Conservation (phyloP, 345 rosid genomes). For the Cochlearia excelsa region DNA sequence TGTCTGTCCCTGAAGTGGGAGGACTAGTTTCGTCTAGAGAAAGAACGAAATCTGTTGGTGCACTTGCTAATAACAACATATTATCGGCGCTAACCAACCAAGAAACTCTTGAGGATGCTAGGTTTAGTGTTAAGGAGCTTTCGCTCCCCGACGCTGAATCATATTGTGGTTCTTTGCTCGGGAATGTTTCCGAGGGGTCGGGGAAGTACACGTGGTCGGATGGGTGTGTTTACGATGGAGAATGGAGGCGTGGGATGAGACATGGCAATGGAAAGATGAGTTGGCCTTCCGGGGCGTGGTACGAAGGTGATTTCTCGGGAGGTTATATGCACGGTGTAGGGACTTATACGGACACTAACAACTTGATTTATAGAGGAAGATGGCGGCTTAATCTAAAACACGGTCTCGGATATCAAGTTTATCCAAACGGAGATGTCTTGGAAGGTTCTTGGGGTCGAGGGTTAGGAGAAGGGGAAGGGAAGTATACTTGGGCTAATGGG, state of each 20-base stretch:
- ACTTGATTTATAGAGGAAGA: conserved; percentile 69
- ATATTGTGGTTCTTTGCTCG: conserved; percentile 72
- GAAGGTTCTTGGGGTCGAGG: conserved; percentile 96
- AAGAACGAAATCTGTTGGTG: conserved; percentile 74
- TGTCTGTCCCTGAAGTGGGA: conserved; percentile 68
- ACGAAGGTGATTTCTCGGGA: conserved; percentile 87
- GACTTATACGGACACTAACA: conserved; percentile 49
- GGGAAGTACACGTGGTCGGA: conserved; percentile 86
- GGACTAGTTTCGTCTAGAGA: conserved; percentile 52
- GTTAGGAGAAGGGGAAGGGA: conserved; percentile 83
- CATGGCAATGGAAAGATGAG: conserved; percentile 72
- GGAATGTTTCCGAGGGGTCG: conserved; percentile 69
- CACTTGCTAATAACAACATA: conserved; percentile 41
- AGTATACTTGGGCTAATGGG: conserved; percentile 85
- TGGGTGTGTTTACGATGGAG: conserved; percentile 74
- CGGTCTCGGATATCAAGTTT: conserved; percentile 82
- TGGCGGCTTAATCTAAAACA: conserved; percentile 91
- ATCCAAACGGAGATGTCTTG: conserved; percentile 71
- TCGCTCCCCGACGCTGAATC: conserved; percentile 62
- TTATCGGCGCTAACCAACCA: conserved; percentile 45
- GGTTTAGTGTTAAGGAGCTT: conserved; percentile 66
- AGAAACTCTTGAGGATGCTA: conserved; percentile 51
- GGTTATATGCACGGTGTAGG: conserved; percentile 89
- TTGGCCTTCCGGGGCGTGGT: conserved; percentile 72
- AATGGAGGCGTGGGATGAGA: conserved; percentile 91